These are phyloP conservation scores for Penicillium steckii DNA, from an alignment of 495 filamentous ascomycete genomes.

Conservation along the genomic window DNA sequence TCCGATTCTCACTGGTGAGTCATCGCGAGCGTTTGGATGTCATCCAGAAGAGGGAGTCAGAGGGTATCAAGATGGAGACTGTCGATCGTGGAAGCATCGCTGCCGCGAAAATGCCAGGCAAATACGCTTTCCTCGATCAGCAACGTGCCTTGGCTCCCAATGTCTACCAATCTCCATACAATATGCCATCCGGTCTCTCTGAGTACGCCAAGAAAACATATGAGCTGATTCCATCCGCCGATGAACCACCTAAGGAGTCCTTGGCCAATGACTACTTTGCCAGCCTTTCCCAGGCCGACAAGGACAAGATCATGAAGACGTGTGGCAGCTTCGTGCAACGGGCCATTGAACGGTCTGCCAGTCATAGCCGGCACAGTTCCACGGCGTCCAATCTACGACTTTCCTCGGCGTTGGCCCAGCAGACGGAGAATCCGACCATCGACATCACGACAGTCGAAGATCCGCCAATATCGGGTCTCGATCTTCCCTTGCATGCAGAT, in stretches of 20 bases:
- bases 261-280: conserved; percentile 48
- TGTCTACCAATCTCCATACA: conserved; percentile 50
- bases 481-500: conserved; percentile 46
- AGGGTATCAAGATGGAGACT: conserved; percentile 36
- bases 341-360: conserved; percentile 40
- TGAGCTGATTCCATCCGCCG: conserved; percentile 35
- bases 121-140: conserved; percentile 46
- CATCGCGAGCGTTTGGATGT: conserved; percentile 48
- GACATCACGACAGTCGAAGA: conserved; percentile 49
- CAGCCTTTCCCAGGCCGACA: conserved; percentile 37
- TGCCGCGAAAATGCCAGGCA: conserved; percentile 38
- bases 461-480: conserved; percentile 38
- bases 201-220: conserved; percentile 45
- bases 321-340: conserved; percentile 49
- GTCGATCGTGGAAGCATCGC: conserved; percentile 33
- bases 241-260: conserved; percentile 39
- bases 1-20: conserved; percentile 47
- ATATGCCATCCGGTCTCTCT: conserved; percentile 47
- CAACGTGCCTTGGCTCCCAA: conserved; percentile 42
- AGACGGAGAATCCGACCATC: conserved; percentile 48
- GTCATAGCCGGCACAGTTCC: conserved; percentile 45
- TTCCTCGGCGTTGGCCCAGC: conserved; percentile 42
- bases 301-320: conserved; percentile 47
- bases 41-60: conserved; percentile 45
- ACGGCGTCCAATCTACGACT: conserved; percentile 42